Base-by-base conservation (phyloP, 306 rosid genomes). In the Quercus aquifolioides region DNA sequence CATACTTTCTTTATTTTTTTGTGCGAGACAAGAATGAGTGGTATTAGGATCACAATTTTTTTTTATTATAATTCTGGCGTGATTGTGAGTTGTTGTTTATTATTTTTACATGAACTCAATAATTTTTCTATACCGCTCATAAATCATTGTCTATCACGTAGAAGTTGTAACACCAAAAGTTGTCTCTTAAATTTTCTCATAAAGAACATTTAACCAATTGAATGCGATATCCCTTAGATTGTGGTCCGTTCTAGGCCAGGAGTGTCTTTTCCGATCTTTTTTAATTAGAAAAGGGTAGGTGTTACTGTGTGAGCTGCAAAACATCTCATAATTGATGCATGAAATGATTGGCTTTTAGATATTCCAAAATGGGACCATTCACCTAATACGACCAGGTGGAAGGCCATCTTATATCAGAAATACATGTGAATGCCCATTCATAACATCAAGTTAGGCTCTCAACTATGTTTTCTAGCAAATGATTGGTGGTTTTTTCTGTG, bases 301-400 rank as follows among this genome's bases (percentile, higher is more conserved):
- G 46, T 2, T 41, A 41, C 11, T 8, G 46, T 41, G 21, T 33
- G 72, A 67, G 52, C 25, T 33, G 25, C 51, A 15, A 28, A 6
- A 19, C 51, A 67, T 14, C 35, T 6, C 72, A 67, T 35, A 67
- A 35, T 67, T 14, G 72, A 67, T 67, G 28, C 28, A 28, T 11
- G 52, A 35, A 67, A 67, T 67, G 52, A 67, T 67, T 67, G 72
- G 72, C 72, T 33, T 67, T 67, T 35, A 33, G 15, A 67, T 33
- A 67, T 67, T 67, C 51, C 72, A 67, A 35, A 26, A 67, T 19
- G 52, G 72, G 72, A 67, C 72, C 72, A 35, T 67, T 35, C 51
- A 35, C 52, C 72, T 67, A 67, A 33, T n/a, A 21, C 13, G 14
- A 60, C 67, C 4, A 60, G 52, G 17, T 4, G 26, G 17, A 67